A percentile compares a stretch with the other conserved stretches of the same genome.
Conservation (phyloP, 169 alveolate species). For the Cryptosporidium canis region DNA sequence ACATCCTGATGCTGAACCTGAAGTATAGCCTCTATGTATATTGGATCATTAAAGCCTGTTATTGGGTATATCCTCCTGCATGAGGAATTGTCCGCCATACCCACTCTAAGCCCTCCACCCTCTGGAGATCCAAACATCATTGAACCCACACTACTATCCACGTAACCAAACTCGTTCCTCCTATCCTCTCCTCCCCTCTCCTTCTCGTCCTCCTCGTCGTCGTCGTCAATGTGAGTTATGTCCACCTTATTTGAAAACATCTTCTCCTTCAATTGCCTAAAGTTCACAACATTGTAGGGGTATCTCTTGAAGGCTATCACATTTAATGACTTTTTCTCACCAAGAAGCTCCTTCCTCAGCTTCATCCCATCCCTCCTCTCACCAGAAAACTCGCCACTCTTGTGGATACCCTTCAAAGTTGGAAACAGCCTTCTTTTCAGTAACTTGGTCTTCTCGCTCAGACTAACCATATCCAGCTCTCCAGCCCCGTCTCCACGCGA, state of each 20-base stretch:
- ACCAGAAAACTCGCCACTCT: neutral
- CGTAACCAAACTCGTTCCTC: neutral
- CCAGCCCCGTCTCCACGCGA: neutral
- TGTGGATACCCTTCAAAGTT: neutral
- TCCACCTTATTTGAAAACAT: conserved; percentile 72
- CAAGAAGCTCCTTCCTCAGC: neutral
- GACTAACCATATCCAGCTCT: neutral
- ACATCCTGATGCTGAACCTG: conserved; percentile 89
- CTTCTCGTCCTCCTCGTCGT: neutral
- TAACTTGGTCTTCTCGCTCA: neutral
- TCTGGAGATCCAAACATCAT: neutral
- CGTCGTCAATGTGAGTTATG: conserved; percentile 72
- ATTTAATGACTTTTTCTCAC: neutral
- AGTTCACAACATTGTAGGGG: conserved; percentile 42
- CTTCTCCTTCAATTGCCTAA: conserved; percentile 75
- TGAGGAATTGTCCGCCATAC: neutral
- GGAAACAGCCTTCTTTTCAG: conserved; percentile 9
- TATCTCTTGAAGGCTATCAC: neutral
- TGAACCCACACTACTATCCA: neutral
- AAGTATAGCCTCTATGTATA: conserved; percentile 91
- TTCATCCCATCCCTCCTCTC: neutral
- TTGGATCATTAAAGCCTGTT: conserved; percentile 92
- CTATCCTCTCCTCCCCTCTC: too few relatives aligned
- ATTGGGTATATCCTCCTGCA: conserved; percentile 71
- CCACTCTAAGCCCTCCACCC: neutral